These are phyloP conservation scores for Plasmodium sp. DNA, from an alignment of 169 alveolate genomes.

Conservation along the genomic window DNA sequence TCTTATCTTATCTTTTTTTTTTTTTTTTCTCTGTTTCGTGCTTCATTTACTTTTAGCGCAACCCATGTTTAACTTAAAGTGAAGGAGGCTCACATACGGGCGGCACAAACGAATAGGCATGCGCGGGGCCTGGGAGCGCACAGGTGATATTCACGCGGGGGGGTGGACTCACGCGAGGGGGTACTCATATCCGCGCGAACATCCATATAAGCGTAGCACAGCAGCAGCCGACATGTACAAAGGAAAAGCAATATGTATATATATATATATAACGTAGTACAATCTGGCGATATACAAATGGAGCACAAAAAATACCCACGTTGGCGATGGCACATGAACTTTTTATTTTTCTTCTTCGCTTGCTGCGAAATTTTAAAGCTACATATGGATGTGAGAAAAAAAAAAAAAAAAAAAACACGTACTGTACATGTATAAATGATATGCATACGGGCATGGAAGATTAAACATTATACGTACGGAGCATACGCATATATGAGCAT, in stretches of 20 bases:
- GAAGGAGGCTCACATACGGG: neutral
- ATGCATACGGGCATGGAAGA: neutral
- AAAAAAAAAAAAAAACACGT: neutral
- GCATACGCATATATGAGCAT: neutral
- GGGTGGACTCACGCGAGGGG: neutral
- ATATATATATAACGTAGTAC: neutral
- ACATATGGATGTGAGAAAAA: neutral
- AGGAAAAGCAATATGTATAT: neutral
- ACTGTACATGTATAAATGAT: neutral
- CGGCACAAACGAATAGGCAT: neutral
- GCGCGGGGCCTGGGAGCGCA: neutral
- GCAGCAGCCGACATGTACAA: neutral
- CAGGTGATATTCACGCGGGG: neutral
- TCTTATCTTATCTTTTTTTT: neutral
- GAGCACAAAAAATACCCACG: neutral
- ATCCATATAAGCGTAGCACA: neutral
- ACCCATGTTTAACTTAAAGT: constrained; percentile 14
- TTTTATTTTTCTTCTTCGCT: neutral
- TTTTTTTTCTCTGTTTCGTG: constrained; percentile 3
- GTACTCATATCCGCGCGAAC: neutral
- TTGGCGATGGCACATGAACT: neutral
- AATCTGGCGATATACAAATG: neutral
- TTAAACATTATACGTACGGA: neutral
- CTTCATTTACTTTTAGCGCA: constrained; percentile 1
- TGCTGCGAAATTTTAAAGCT: neutral